Evolutionary conservation across 306 rosid species (phyloP).

Genomic region (Potentilla sterilis): DNA sequence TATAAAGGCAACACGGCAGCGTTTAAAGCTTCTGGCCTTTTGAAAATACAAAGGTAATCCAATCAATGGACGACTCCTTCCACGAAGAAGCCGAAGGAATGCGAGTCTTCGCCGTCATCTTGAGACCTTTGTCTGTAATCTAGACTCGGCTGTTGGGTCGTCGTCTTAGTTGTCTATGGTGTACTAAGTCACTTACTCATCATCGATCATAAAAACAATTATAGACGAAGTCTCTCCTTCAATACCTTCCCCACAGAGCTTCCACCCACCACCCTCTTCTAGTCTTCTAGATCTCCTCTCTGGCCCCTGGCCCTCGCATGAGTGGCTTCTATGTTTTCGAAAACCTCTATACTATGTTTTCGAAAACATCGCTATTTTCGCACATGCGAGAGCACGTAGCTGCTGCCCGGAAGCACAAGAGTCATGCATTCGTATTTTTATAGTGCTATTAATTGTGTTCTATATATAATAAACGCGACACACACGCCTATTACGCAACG

Average conservation of each 20-base stretch:
- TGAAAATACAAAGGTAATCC: background rate
- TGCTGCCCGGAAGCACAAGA: no score
- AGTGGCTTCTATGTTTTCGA: background rate
- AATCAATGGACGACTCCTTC: background rate
- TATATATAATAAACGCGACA: no score
- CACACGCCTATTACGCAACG: no score
- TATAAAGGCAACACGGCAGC: background rate
- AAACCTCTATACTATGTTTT: no score
- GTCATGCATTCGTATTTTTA: no score
- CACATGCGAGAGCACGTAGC: no score
- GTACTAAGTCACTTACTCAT: background rate
- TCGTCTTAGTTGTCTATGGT: background rate
- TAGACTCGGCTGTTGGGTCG: background rate
- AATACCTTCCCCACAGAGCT: background rate
- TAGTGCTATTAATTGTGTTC: no score
- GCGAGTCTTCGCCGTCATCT: background rate
- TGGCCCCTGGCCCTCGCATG: background rate
- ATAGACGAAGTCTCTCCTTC: background rate
- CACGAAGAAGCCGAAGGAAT: background rate
- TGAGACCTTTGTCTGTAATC: background rate
- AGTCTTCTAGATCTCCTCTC: background rate
- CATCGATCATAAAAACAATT: background rate
- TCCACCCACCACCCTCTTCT: background rate
- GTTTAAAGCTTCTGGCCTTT: background rate
- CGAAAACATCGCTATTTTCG: no score